phyloP scores from a whole-genome alignment of 371 early-diverging fungal species.

The Mucor circinelloides region DNA sequence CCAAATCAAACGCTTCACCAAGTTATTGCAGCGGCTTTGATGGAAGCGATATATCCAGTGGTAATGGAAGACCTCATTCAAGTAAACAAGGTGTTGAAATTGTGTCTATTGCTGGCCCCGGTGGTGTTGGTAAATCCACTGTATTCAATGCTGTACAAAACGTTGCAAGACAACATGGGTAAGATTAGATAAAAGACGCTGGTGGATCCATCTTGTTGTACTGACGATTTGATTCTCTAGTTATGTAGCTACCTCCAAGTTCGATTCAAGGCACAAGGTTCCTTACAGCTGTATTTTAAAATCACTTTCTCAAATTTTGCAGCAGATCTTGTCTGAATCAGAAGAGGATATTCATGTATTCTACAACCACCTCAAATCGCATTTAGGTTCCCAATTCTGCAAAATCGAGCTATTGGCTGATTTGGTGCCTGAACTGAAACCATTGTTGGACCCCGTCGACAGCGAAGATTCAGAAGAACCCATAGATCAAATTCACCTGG shows the following conservation, averaged over 20 bases:
- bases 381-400: conserved; percentile 38
- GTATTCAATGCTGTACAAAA: conserved; percentile 39
- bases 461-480: conserved; percentile 19
- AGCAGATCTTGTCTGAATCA: conserved; percentile 47
- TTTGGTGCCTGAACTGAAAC: conserved; percentile 45
- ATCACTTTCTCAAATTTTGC: conserved; percentile 44
- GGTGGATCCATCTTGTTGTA: too few relatives aligned
- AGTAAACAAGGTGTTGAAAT: conserved; percentile 33
- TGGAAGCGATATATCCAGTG: conserved; percentile 36
- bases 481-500: conserved; percentile 26
- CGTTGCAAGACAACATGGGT: conserved; percentile 46
- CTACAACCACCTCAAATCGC: conserved; percentile 34
- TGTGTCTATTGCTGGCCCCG: conserved; percentile 41
- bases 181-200: too few relatives aligned
- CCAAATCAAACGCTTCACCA: conserved; percentile 35
- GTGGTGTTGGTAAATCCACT: conserved; percentile 51
- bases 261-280: conserved; percentile 41
- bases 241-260: conserved; percentile 44
- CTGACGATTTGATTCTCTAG: conserved; percentile 5
- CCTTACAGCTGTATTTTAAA: conserved; percentile 44
- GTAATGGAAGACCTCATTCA: conserved; percentile 1
- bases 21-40: conserved; percentile 37
- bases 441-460: conserved; percentile 31
- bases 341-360: conserved; percentile 42
- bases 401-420: conserved; percentile 40